Percentiles rank a stretch among this genome's conserved stretches.
phyloP scores from a whole-genome alignment of 331 rosid genomes.

The Quercus lobata region DNA sequence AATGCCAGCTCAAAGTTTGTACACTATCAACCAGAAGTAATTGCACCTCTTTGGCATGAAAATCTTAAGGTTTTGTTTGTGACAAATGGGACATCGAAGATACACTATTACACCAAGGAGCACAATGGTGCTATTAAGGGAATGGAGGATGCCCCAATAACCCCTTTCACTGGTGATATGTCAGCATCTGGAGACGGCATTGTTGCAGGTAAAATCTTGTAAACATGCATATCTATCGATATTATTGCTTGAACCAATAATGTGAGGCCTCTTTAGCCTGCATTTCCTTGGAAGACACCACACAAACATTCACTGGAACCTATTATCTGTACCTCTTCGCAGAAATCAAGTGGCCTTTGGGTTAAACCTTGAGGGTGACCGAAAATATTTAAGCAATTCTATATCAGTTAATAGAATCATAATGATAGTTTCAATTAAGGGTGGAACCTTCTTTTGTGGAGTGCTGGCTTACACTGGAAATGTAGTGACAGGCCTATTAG shows the following conservation, averaged over 20 bases:
- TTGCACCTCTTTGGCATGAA: slow-evolving; percentile 77
- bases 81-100: slow-evolving; percentile 95
- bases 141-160: slow-evolving; percentile 84
- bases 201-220: slow-evolving; percentile 65
- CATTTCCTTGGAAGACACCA: not conserved
- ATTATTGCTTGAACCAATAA: not conserved
- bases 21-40: slow-evolving; percentile 64
- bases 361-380: not conserved
- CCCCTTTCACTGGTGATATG: slow-evolving; percentile 79
- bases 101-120: slow-evolving; percentile 84
- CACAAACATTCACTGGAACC: not conserved
- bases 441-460: not conserved
- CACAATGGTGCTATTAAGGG: slow-evolving; percentile 66
- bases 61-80: slow-evolving; percentile 88
- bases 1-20: slow-evolving; percentile 73
- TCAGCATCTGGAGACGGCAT: slow-evolving; percentile 98
- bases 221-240: not conserved
- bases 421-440: too few relatives aligned
- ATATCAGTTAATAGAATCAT: too few relatives aligned
- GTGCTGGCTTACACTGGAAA: not conserved
- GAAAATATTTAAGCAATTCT: not conserved
- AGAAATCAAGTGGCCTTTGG: not conserved
- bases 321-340: not conserved
- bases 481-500: not conserved
- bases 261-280: not conserved